Evolutionary conservation across 2,329 filamentous ascomycete genomes (phyloP).

Genomic region (Penicillium capsulatum): DNA sequence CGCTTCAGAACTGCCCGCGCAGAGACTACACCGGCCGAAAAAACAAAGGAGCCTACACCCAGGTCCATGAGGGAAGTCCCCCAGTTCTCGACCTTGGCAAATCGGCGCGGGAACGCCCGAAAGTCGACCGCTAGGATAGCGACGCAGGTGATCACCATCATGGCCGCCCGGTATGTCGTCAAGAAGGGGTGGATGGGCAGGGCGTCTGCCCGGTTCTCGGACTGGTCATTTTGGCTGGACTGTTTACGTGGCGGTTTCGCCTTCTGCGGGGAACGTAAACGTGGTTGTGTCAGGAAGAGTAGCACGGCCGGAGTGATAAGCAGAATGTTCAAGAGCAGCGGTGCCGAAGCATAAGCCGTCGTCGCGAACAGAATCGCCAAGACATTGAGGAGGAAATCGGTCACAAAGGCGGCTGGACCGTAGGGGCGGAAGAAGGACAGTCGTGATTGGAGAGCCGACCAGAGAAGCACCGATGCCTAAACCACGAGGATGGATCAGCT

Average conservation of each 20-base stretch:
- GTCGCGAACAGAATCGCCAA: slow-evolving; percentile 75
- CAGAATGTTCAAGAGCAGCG: slow-evolving; percentile 69
- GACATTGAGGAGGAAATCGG: slow-evolving; percentile 87
- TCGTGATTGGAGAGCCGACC: slow-evolving; percentile 81
- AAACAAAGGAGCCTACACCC: slow-evolving; percentile 96
- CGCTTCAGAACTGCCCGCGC: slow-evolving; percentile 75
- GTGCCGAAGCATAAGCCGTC: slow-evolving; percentile 74
- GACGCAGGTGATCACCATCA: slow-evolving; percentile 86
- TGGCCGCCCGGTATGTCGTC: slow-evolving; percentile 82
- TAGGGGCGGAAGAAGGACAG: slow-evolving; percentile 80
- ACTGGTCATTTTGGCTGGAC: slow-evolving; percentile 19
- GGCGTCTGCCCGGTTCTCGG: slow-evolving; percentile 38
- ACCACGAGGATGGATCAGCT: not conserved
- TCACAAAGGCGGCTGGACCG: slow-evolving; percentile 60
- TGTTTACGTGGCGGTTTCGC: slow-evolving; percentile 32
- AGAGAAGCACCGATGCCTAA: slow-evolving; percentile 76
- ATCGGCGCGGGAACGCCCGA: slow-evolving; percentile 82
- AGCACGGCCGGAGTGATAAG: slow-evolving; percentile 67
- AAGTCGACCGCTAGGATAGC: slow-evolving; percentile 98
- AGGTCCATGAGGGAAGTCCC: slow-evolving; percentile 98
- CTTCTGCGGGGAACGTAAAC: slow-evolving; percentile 28
- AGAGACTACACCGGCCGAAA: slow-evolving; percentile 85
- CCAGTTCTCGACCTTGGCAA: slow-evolving; percentile 99
- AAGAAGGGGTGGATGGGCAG: slow-evolving; percentile 87
- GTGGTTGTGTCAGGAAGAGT: slow-evolving; percentile 48